Percentiles rank a stretch among this genome's conserved stretches.
These are phyloP conservation scores for Dendrothele bispora DNA, from an alignment of 768 basidiomycete genomes.

Conservation along the genomic window DNA sequence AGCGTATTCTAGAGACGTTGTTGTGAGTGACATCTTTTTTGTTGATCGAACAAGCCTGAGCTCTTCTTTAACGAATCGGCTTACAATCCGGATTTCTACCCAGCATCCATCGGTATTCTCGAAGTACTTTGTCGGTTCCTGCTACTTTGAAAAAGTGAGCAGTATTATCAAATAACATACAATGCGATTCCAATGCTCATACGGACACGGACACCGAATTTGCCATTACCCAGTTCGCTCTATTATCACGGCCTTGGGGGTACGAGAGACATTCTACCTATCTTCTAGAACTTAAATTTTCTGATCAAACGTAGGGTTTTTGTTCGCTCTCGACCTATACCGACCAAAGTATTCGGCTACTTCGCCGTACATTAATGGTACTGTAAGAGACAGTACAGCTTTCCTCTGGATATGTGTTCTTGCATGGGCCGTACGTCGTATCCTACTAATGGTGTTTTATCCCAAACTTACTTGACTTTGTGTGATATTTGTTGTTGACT, in stretches of 20 bases:
- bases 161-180: background rate
- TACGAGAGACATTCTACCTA: slow-evolving; percentile 17
- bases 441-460: background rate
- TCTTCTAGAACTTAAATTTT: background rate
- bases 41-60: background rate
- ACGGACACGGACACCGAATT: background rate
- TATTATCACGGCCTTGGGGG: slow-evolving; percentile 88
- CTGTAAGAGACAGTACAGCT: slow-evolving; percentile 59
- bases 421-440: slow-evolving; percentile 70
- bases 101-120: slow-evolving; percentile 93
- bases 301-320: slow-evolving; percentile 47
- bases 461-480: background rate
- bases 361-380: slow-evolving; percentile 61
- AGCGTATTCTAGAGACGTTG: slow-evolving; percentile 90
- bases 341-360: slow-evolving; percentile 72
- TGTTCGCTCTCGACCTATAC: slow-evolving; percentile 81
- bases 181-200: background rate
- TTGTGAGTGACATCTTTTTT: slow-evolving; percentile 55
- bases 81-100: no score
- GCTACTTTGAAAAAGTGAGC: slow-evolving; percentile 90
- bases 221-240: slow-evolving; percentile 55
- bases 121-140: slow-evolving; percentile 85
- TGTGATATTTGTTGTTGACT: no score
- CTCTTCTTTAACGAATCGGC: background rate
- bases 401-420: slow-evolving; percentile 69